These are phyloP conservation scores for Chrysophaeum taylorii DNA, from an alignment of 352 stramenopile species.

Conservation along the genomic window DNA sequence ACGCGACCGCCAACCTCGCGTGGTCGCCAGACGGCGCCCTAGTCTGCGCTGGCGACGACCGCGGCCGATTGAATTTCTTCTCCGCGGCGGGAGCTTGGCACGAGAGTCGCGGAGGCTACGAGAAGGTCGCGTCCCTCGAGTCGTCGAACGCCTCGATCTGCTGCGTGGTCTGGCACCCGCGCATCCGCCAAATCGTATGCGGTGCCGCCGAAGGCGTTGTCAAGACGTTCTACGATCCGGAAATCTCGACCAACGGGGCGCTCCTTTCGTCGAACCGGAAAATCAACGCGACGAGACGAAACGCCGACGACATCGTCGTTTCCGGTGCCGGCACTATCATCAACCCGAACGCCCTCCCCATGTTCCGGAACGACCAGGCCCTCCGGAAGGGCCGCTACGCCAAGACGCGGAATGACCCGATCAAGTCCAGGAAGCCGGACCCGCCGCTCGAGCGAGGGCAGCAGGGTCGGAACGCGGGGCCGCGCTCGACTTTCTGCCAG, in stretches of 20 bases:
- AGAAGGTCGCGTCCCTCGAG: not conserved
- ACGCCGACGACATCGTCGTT: constrained; percentile 14
- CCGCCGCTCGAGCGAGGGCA: constrained; percentile 43
- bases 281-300: constrained; percentile 27
- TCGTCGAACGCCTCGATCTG: not conserved
- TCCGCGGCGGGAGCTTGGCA: not conserved
- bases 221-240: constrained; percentile 48
- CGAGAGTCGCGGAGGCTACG: not conserved
- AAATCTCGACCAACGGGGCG: constrained; percentile 48
- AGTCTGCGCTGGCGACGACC: constrained; percentile 37
- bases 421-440: constrained; percentile 47
- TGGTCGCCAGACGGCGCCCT: constrained; percentile 54
- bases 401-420: constrained; percentile 47
- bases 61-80: not conserved
- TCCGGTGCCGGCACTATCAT: constrained; percentile 40
- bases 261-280: constrained; percentile 38
- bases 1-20: constrained; percentile 48
- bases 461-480: constrained; percentile 25
- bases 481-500: constrained; percentile 47
- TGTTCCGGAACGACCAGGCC: constrained; percentile 46
- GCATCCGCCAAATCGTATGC: constrained; percentile 59
- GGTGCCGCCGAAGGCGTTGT: constrained; percentile 41
- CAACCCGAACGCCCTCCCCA: constrained; percentile 49
- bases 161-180: constrained; percentile 49
- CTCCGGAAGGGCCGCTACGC: constrained; percentile 36